These are phyloP conservation scores for Colletotrichum plurivorum DNA, from an alignment of 2,329 filamentous ascomycete species.

Conservation along the genomic window DNA sequence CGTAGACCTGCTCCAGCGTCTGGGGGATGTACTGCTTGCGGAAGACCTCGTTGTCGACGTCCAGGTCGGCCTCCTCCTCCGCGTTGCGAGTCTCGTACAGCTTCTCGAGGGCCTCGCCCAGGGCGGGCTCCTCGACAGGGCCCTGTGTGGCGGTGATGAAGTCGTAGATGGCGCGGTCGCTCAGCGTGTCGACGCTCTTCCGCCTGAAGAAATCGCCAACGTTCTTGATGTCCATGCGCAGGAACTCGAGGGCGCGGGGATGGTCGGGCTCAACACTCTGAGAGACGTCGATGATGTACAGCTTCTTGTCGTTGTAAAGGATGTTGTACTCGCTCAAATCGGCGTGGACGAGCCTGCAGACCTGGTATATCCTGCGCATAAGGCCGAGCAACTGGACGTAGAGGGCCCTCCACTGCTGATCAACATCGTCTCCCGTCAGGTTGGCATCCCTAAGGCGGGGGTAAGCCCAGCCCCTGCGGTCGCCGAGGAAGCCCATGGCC, in stretches of 20 bases:
- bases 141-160: constrained; percentile 81
- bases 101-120: constrained; percentile 74
- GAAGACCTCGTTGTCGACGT: constrained; percentile 93
- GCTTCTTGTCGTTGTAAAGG: constrained; percentile 84
- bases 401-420: constrained; percentile 80
- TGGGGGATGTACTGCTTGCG: constrained; percentile 97
- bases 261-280: constrained; percentile 98
- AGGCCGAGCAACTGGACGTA: constrained; percentile 89
- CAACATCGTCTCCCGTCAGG: constrained; percentile 76
- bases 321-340: constrained; percentile 99
- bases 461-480: constrained; percentile 87
- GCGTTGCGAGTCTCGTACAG: constrained; percentile 72
- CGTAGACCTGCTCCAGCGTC: constrained; percentile 95
- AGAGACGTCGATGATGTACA: constrained; percentile 97
- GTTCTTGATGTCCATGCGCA: constrained; percentile 99
- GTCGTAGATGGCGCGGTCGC: constrained; percentile 85
- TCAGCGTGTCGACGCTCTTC: constrained; percentile 84
- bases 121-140: constrained; percentile 70
- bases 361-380: constrained; percentile 94
- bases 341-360: constrained; percentile 92
- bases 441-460: constrained; percentile 91
- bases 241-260: constrained; percentile 90
- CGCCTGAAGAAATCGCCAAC: constrained; percentile 92
- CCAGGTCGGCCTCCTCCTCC: constrained; percentile 71
- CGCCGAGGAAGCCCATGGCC: constrained; percentile 94